Base-by-base conservation (phyloP, 164 flowering plant species). In the Magnolia kwangsiensis region DNA sequence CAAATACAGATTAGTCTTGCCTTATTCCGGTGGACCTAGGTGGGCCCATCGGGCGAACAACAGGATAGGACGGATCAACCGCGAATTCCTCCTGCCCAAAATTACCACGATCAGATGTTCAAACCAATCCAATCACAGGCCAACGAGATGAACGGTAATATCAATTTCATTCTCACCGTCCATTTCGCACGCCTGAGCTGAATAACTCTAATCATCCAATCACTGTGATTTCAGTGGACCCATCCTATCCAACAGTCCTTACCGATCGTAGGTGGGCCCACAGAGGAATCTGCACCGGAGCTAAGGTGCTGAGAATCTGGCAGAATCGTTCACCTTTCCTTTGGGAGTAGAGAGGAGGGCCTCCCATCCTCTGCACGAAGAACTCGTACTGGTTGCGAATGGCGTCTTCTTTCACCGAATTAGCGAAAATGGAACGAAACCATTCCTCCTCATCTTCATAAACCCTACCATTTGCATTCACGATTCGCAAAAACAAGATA, bases 361-460 rank as follows among this genome's bases (percentile, higher is more conserved):
- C 98, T 70, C 97, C 98, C 98, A 93, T 95, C 81, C 98, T 83
- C 82, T 95, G 98, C 78, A 90, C 97, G 78, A 95, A 91, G 81
- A 95, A 95, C 81, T 95, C 98, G 58, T 93, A 95, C 67, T 95
- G 98, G 69, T 95, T 95, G 80, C 81, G 93, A 70, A 95, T 95
- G 1, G 97, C 98, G 63, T 95, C 97, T 80, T 95, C 97, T 79
- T 93, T 95, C 73, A 77, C 87, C 1, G 98, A 95, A 78, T 85
- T 83, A 0, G 90, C 89, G 74, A 95, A 95, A 18, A 95, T 92
- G 51, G 90, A 86, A 19, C 94, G 85, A 76, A 95, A 95, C 98
- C 98, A 95, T 72, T 95, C 98, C 79, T 95, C 94, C 31, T 90
- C 97, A 65, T 95, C 98, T n/a, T 89, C 94, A 68, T 88, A 95